Percentiles rank a stretch among this genome's conserved stretches.
Conservation (phyloP, 176 grass and related monocot genomes). For the Eleusine coracana region DNA sequence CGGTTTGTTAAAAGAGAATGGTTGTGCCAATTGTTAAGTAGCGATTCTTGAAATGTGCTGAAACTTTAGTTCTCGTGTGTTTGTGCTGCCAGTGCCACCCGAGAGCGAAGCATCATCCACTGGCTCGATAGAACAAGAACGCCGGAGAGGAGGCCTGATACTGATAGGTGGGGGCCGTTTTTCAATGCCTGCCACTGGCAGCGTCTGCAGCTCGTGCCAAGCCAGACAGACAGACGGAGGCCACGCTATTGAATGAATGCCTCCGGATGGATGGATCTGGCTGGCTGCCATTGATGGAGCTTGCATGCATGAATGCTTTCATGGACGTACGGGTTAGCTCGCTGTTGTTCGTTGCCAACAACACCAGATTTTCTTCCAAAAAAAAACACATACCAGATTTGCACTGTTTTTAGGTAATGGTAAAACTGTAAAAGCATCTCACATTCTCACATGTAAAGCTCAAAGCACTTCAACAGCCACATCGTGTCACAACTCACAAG, state of each 20-base stretch:
- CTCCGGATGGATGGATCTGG: neutral
- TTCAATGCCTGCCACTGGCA: neutral
- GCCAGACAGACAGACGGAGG: neutral
- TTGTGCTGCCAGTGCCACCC: neutral
- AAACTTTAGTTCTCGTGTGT: neutral
- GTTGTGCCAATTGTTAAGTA: too few species aligned
- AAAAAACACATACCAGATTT: too few species aligned
- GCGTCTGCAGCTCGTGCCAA: neutral
- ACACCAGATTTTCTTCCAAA: too few species aligned
- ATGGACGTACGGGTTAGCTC: neutral
- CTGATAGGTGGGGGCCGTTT: neutral
- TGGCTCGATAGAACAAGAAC: too few species aligned
- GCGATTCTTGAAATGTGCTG: too few species aligned
- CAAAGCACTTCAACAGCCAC: too few species aligned
- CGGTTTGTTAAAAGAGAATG: too few species aligned
- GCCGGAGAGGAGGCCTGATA: neutral
- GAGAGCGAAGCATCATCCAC: too few species aligned
- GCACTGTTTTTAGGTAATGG: too few species aligned
- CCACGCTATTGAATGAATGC: neutral
- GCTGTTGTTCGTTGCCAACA: neutral
- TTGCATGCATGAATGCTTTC: neutral
- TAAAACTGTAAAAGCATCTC: too few species aligned
- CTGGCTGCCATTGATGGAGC: neutral
- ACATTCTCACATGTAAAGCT: too few species aligned
- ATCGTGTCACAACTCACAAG: too few species aligned